phyloP scores from a whole-genome alignment of 768 basidiomycete species.

The Phaffia tasmanica region DNA sequence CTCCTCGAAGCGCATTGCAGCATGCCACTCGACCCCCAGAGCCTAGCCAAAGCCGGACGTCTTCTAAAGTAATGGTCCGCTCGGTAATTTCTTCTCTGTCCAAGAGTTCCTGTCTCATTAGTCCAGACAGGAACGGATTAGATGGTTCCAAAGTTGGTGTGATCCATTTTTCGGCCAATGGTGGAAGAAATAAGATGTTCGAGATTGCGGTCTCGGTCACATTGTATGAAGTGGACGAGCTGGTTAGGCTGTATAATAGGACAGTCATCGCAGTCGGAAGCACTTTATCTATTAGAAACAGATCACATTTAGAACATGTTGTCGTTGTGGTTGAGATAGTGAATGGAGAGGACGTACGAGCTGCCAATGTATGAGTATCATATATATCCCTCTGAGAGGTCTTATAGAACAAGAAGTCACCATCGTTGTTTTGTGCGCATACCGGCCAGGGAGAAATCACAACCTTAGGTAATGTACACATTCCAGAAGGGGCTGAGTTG shows the following conservation, averaged over 20 bases:
- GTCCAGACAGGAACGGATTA: conserved; percentile 8
- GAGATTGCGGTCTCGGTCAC: conserved; percentile 21
- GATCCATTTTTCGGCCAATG: conserved; percentile 12
- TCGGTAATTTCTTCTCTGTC: not conserved
- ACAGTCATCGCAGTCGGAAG: conserved; percentile 9
- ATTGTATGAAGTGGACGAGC: not conserved
- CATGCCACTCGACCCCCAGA: conserved; percentile 10
- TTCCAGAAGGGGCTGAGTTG: no score
- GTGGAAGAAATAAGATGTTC: conserved; percentile 21
- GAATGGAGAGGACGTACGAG: not conserved
- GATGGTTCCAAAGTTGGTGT: conserved; percentile 1
- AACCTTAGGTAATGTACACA: not conserved
- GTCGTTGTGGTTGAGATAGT: not conserved
- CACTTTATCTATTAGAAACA: not conserved
- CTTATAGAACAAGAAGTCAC: not conserved
- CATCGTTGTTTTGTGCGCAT: not conserved
- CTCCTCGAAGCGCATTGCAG: conserved; percentile 17
- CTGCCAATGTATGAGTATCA: not conserved
- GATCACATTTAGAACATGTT: not conserved
- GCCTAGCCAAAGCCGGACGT: conserved; percentile 9
- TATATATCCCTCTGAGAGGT: conserved; percentile 17
- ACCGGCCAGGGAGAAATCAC: conserved; percentile 6
- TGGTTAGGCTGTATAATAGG: conserved; percentile 2
- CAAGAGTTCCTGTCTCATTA: conserved; percentile 1
- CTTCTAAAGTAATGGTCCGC: not conserved